phyloP scores from a whole-genome alignment of 2,329 filamentous ascomycete genomes.

The Teratosphaeria zuluensis region DNA sequence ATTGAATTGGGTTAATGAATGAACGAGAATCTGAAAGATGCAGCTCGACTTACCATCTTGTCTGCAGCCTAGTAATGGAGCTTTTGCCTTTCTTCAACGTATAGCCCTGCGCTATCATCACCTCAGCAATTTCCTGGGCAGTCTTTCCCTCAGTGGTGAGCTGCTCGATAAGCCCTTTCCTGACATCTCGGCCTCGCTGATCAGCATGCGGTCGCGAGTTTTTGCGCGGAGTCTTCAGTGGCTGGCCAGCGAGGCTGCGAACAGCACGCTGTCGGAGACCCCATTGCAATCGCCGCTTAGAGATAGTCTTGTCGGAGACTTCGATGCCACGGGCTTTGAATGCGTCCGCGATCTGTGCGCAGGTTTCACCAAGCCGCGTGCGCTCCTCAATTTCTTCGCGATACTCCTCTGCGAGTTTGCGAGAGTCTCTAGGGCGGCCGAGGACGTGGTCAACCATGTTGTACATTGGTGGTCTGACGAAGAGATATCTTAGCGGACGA shows the following conservation, averaged over 20 bases:
- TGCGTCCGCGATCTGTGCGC: slow-evolving; percentile 14
- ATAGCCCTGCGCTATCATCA: slow-evolving; percentile 12
- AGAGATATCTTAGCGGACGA: neutral
- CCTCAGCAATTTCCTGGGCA: slow-evolving; percentile 16
- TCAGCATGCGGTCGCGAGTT: slow-evolving; percentile 1
- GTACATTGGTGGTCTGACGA: neutral
- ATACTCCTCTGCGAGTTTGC: neutral
- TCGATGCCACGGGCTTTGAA: slow-evolving; percentile 12
- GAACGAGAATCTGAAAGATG: neutral
- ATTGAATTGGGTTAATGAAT: neutral
- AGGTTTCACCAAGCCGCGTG: slow-evolving; percentile 14
- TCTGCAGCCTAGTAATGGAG: slow-evolving; percentile 16
- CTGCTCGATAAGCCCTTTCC: slow-evolving; percentile 13
- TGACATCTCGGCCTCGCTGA: slow-evolving; percentile 3
- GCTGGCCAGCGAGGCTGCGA: neutral
- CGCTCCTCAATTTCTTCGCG: slow-evolving; percentile 4
- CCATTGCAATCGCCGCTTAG: slow-evolving; percentile 15
- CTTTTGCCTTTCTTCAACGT: slow-evolving; percentile 12
- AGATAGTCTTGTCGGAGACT: slow-evolving; percentile 15
- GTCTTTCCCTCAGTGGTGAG: slow-evolving; percentile 14
- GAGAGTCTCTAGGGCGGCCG: neutral
- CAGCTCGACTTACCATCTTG: slow-evolving; percentile 10
- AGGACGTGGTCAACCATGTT: neutral
- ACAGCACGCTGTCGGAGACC: slow-evolving; percentile 14
- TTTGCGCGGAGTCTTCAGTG: slow-evolving; percentile 1